Evolutionary conservation across 1,139 yeast species (phyloP).

Genomic region (Taphrina flavorubra): DNA sequence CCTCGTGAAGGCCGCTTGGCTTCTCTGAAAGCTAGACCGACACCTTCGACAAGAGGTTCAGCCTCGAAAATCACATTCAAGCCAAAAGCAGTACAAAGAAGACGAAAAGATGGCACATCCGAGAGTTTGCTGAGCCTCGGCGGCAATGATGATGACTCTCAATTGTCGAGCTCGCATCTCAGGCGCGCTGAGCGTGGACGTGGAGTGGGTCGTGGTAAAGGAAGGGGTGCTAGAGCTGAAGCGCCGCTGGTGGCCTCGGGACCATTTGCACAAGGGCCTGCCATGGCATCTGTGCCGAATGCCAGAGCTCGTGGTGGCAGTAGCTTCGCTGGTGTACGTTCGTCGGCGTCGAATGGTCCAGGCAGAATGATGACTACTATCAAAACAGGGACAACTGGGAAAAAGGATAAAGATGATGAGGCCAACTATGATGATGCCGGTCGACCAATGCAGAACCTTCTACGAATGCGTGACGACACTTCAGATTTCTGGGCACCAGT

Average conservation of each 20-base stretch:
- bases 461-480: slow-evolving; percentile 19
- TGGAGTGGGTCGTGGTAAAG: slow-evolving; percentile 64
- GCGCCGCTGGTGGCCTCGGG: slow-evolving; percentile 41
- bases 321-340: background rate
- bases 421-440: slow-evolving; percentile 28
- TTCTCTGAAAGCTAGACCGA: slow-evolving; percentile 24
- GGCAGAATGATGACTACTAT: background rate
- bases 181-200: slow-evolving; percentile 31
- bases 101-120: slow-evolving; percentile 30
- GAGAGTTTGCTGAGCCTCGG: slow-evolving; percentile 7
- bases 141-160: slow-evolving; percentile 8
- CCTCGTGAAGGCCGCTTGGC: slow-evolving; percentile 31
- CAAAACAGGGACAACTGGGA: slow-evolving; percentile 2
- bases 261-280: slow-evolving; percentile 41
- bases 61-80: slow-evolving; percentile 33
- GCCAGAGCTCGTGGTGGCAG: slow-evolving; percentile 4
- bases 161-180: slow-evolving; percentile 7
- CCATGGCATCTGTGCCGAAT: slow-evolving; percentile 15
- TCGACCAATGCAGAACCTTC: slow-evolving; percentile 26
- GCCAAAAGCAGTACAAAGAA: slow-evolving; percentile 34
- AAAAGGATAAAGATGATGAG: slow-evolving; percentile 10
- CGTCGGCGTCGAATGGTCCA: background rate
- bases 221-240: slow-evolving; percentile 35
- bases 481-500: slow-evolving; percentile 34
- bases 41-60: slow-evolving; percentile 10